Evolutionary conservation across 2,329 filamentous ascomycete genomes (phyloP).

Genomic region (Colletotrichum tofieldiae): DNA sequence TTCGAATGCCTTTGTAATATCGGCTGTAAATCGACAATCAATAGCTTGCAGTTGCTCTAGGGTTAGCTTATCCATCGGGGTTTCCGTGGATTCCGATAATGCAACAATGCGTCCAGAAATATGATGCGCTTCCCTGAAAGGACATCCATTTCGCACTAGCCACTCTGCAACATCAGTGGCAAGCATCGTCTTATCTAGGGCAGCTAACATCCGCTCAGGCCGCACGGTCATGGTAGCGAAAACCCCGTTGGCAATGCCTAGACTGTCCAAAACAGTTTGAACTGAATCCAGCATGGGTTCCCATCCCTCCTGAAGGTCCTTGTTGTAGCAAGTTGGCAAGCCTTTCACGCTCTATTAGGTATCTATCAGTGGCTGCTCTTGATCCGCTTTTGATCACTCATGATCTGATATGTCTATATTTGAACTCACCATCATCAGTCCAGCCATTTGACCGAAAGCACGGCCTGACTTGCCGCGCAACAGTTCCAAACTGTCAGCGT

Average conservation of each 20-base stretch:
- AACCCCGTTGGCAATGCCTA: conserved; percentile 82
- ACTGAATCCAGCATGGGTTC: conserved; percentile 83
- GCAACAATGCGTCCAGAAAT: conserved; percentile 82
- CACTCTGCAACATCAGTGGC: conserved; percentile 78
- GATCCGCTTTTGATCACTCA: conserved; percentile 47
- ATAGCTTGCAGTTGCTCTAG: conserved; percentile 2
- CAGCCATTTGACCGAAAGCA: conserved; percentile 65
- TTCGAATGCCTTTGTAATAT: conserved; percentile 77
- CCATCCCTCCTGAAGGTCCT: conserved; percentile 83
- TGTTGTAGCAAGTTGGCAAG: conserved; percentile 83
- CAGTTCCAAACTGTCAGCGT: conserved; percentile 47
- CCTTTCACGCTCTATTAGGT: conserved; percentile 65
- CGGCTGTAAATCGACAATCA: conserved; percentile 61
- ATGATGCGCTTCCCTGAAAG: conserved; percentile 85
- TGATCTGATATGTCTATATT: conserved; percentile 47
- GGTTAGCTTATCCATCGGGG: conserved; percentile 52
- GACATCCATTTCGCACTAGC: conserved; percentile 75
- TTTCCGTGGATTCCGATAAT: conserved; percentile 73
- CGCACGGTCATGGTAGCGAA: conserved; percentile 76
- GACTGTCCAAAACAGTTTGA: conserved; percentile 80
- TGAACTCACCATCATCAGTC: conserved; percentile 70
- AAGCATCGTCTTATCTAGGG: conserved; percentile 82
- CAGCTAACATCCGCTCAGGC: conserved; percentile 79
- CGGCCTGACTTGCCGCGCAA: conserved; percentile 54
- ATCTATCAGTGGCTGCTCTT: conserved; percentile 49